Evolutionary conservation across 768 basidiomycete species (phyloP).

Genomic region (Pisolithus sp.): DNA sequence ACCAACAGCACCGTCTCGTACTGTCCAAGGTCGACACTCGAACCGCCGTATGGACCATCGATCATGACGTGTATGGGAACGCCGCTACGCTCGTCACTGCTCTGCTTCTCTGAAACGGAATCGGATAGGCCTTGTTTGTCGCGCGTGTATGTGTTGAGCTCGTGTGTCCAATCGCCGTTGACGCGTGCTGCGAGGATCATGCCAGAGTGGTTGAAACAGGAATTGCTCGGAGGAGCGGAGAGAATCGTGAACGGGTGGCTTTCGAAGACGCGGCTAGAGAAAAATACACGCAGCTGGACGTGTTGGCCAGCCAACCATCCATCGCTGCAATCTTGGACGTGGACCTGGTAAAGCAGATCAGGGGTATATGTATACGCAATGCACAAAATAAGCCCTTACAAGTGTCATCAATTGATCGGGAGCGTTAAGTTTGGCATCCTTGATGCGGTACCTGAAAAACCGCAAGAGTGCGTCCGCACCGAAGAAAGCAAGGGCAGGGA

Average conservation of each 20-base stretch:
- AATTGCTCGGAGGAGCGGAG: slow-evolving; percentile 51
- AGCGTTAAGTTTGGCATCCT: slow-evolving; percentile 65
- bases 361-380: background rate
- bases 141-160: slow-evolving; percentile 50
- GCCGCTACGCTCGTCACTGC: slow-evolving; percentile 1
- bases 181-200: slow-evolving; percentile 63
- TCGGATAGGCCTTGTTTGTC: slow-evolving; percentile 29
- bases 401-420: slow-evolving; percentile 65
- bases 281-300: slow-evolving; percentile 40
- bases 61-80: slow-evolving; percentile 62
- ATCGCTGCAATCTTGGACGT: slow-evolving; percentile 44
- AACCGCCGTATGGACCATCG: slow-evolving; percentile 86
- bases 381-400: slow-evolving; percentile 32
- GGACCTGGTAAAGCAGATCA: slow-evolving; percentile 33
- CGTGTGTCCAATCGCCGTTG: slow-evolving; percentile 68
- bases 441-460: slow-evolving; percentile 62
- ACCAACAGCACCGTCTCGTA: slow-evolving; percentile 71
- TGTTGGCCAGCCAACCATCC: slow-evolving; percentile 61
- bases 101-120: background rate
- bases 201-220: slow-evolving; percentile 40
- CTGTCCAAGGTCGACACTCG: slow-evolving; percentile 57
- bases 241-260: slow-evolving; percentile 76
- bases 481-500: slow-evolving; percentile 73
- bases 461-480: slow-evolving; percentile 70
- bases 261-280: slow-evolving; percentile 61